Evolutionary conservation across 805 yeast genomes (phyloP).

Genomic region (Ogataea paraovalis): DNA sequence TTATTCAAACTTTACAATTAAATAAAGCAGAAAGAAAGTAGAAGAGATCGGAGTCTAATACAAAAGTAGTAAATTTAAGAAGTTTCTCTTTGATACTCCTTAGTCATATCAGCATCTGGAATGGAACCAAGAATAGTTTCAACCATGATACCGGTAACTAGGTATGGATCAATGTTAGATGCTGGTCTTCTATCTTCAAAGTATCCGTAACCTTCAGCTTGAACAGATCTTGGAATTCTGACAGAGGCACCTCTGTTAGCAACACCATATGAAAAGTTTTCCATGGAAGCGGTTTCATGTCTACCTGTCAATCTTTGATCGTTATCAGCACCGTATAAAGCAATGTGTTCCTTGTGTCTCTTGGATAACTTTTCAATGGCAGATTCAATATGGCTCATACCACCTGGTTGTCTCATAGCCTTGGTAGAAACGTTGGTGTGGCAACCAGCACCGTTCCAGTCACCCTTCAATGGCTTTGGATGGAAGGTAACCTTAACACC

Average conservation of each 20-base stretch:
- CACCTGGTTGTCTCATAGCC: slow-evolving; percentile 90
- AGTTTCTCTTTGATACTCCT: slow-evolving; percentile 79
- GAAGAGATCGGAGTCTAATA: background rate
- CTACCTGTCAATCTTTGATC: slow-evolving; percentile 95
- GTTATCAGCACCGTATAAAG: slow-evolving; percentile 92
- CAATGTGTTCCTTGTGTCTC: slow-evolving; percentile 96
- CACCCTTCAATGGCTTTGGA: slow-evolving; percentile 98
- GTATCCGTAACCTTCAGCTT: slow-evolving; percentile 96
- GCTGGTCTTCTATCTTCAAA: slow-evolving; percentile 99
- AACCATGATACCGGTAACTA: slow-evolving; percentile 96
- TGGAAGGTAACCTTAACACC: slow-evolving; percentile 98
- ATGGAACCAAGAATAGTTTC: slow-evolving; percentile 95
- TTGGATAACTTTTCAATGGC: slow-evolving; percentile 91
- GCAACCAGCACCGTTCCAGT: slow-evolving; percentile 99
- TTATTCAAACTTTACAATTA: slow-evolving; percentile 1
- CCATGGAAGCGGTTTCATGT: slow-evolving; percentile 96
- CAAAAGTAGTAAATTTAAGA: slow-evolving; percentile 1
- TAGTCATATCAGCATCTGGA: slow-evolving; percentile 91
- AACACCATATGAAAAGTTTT: slow-evolving; percentile 90
- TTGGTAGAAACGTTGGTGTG: slow-evolving; percentile 97
- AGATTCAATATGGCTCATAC: slow-evolving; percentile 88
- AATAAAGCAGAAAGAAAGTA: background rate
- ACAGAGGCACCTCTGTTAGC: slow-evolving; percentile 99
- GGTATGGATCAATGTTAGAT: slow-evolving; percentile 97
- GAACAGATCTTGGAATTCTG: slow-evolving; percentile 98